Percentiles rank a stretch among this genome's conserved stretches.
phyloP scores from a whole-genome alignment of 2,329 filamentous ascomycete genomes.

The Colletotrichum sp. region DNA sequence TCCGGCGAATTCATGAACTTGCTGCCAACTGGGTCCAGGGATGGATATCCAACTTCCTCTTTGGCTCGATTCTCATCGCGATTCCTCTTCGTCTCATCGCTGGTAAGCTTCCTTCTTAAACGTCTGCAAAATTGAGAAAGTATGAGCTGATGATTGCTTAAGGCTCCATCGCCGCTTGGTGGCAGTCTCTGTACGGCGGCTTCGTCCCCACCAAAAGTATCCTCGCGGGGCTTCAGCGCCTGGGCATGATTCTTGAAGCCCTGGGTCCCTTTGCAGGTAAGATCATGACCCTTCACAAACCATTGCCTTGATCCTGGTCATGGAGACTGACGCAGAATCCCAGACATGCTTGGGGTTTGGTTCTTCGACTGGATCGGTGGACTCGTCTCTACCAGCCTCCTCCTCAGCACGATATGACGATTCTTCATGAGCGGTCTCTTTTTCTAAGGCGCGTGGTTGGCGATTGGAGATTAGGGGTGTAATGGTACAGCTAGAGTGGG shows the following conservation, averaged over 20 bases:
- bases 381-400: fast-evolving
- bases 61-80: not conserved
- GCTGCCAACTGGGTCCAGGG: not conserved
- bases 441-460: not conserved
- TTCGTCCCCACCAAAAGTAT: not conserved
- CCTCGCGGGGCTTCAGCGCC: not conserved
- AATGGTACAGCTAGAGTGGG: not conserved
- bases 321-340: not conserved
- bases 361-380: not conserved
- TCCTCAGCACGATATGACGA: fast-evolving
- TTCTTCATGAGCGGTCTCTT: not conserved
- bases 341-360: not conserved
- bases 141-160: not conserved
- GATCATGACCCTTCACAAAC: not conserved
- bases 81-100: not conserved
- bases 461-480: not conserved
- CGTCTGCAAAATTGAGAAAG: fast-evolving
- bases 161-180: not conserved
- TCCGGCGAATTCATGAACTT: not conserved
- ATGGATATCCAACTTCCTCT: not conserved
- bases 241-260: not conserved
- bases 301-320: fast-evolving
- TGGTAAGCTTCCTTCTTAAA: fast-evolving
- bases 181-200: not conserved
- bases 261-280: not conserved